These are phyloP conservation scores for Cardiosporidium cionae DNA, from an alignment of 169 alveolate species.

Conservation along the genomic window DNA sequence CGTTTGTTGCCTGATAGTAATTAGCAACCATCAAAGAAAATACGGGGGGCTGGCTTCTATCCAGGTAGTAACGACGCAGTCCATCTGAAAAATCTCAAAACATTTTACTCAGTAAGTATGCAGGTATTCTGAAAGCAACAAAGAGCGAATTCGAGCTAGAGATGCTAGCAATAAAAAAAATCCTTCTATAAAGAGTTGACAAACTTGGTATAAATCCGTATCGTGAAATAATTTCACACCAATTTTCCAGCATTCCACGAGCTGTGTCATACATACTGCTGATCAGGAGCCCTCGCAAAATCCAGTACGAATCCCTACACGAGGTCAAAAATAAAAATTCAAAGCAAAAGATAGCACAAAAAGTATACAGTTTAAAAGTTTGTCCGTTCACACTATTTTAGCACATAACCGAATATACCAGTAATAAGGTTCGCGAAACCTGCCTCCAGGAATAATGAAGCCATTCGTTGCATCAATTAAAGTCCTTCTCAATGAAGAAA, in stretches of 20 bases:
- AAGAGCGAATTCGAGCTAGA: too few relatives aligned
- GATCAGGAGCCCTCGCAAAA: slow-evolving; percentile 33
- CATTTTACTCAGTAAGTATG: too few relatives aligned
- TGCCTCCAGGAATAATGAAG: slow-evolving; percentile 43
- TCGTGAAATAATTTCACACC: slow-evolving; percentile 4
- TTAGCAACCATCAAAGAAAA: slow-evolving; percentile 20
- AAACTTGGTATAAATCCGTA: slow-evolving; percentile 41
- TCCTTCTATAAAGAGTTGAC: too few relatives aligned
- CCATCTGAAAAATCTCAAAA: slow-evolving; percentile 18
- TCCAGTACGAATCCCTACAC: slow-evolving; percentile 30
- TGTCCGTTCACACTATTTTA: background rate
- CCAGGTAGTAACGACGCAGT: slow-evolving; percentile 31
- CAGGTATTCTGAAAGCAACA: too few relatives aligned
- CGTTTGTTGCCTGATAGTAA: slow-evolving; percentile 13
- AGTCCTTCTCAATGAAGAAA: background rate
- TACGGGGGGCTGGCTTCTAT: slow-evolving; percentile 39
- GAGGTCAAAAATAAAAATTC: background rate
- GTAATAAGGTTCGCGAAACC: slow-evolving; percentile 39
- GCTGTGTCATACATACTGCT: slow-evolving; percentile 36
- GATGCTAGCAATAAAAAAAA: too few relatives aligned
- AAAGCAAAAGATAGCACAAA: background rate
- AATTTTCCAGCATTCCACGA: slow-evolving; percentile 28
- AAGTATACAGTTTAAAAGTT: background rate
- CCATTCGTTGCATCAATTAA: slow-evolving; percentile 2
- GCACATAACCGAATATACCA: slow-evolving; percentile 21